Conservation (phyloP, 176 grass and related monocot genomes). For the Areca catechu region DNA sequence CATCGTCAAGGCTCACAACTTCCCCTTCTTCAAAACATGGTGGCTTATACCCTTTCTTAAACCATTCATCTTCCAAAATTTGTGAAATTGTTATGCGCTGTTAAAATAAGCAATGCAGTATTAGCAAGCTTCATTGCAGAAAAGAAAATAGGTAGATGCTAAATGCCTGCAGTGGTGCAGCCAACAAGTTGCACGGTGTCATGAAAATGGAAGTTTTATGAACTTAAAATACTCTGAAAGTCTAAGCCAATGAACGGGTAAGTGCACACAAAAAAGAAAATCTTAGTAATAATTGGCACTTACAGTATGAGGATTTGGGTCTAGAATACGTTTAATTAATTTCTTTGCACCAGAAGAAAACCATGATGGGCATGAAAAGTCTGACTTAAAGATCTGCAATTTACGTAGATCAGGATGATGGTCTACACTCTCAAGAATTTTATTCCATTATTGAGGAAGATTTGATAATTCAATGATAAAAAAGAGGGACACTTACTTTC, state of each 20-base stretch:
- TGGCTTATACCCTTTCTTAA: constrained; percentile 82
- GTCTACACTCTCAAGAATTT: background rate
- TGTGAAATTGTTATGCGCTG: constrained; percentile 85
- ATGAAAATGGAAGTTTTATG: no score
- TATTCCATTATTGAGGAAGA: constrained; percentile 12
- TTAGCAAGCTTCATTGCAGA: no score
- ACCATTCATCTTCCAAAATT: constrained; percentile 95
- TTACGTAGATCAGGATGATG: constrained; percentile 11
- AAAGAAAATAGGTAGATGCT: no score
- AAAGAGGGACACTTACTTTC: constrained; percentile 33
- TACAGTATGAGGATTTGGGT: constrained; percentile 86
- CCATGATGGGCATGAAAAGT: constrained; percentile 52
- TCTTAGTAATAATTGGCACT: constrained; percentile 13
- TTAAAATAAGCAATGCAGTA: constrained; percentile 6
- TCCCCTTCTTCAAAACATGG: constrained; percentile 63
- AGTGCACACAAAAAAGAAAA: background rate
- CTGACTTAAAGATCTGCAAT: constrained; percentile 62
- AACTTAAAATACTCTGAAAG: no score
- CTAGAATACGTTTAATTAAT: constrained; percentile 73
- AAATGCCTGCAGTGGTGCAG: no score
- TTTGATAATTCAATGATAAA: background rate
- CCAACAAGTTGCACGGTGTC: no score
- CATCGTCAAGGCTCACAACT: constrained; percentile 78
- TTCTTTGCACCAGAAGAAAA: constrained; percentile 70
- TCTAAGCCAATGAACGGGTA: background rate